These are phyloP conservation scores for Heterobasidion irregulare DNA, from an alignment of 1,284 basidiomycete species.

Conservation along the genomic window DNA sequence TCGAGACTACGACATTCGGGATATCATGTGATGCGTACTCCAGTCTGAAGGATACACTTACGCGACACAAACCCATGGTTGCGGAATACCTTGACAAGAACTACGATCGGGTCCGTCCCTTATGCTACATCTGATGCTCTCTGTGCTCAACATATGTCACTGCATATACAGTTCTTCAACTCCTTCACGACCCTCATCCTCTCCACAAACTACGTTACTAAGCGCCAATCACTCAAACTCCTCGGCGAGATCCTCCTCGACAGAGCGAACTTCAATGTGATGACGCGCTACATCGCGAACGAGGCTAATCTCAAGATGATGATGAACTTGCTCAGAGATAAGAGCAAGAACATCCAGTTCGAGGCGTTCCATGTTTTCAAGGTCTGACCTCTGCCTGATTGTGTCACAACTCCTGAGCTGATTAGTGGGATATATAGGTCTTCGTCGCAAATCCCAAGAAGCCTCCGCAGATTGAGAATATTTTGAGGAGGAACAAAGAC, in stretches of 20 bases:
- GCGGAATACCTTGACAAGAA: slow-evolving; percentile 94
- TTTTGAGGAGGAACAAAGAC: slow-evolving; percentile 90
- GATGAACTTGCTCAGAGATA: slow-evolving; percentile 98
- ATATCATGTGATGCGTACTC: slow-evolving; percentile 97
- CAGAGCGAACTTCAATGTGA: slow-evolving; percentile 95
- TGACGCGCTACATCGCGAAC: slow-evolving; percentile 95
- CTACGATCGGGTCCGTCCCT: slow-evolving; percentile 76
- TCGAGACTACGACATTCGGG: slow-evolving; percentile 96
- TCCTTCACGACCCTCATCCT: slow-evolving; percentile 91
- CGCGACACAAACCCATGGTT: slow-evolving; percentile 95
- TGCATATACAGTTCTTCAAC: slow-evolving; percentile 75
- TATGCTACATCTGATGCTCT: not conserved
- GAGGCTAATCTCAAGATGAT: slow-evolving; percentile 97
- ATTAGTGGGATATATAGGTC: slow-evolving; percentile 42
- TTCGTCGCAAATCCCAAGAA: slow-evolving; percentile 99
- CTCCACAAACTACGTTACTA: slow-evolving; percentile 98
- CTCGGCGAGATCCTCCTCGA: slow-evolving; percentile 97
- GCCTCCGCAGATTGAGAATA: slow-evolving; percentile 88
- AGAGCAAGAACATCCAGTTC: slow-evolving; percentile 99
- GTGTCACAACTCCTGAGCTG: slow-evolving; percentile 1
- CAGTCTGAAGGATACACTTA: slow-evolving; percentile 94
- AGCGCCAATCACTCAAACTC: slow-evolving; percentile 96
- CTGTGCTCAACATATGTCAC: not conserved
- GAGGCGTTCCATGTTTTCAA: slow-evolving; percentile 99
- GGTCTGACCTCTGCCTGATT: slow-evolving; percentile 35